phyloP scores from a whole-genome alignment of 345 rosid species.

The Populus simonii region DNA sequence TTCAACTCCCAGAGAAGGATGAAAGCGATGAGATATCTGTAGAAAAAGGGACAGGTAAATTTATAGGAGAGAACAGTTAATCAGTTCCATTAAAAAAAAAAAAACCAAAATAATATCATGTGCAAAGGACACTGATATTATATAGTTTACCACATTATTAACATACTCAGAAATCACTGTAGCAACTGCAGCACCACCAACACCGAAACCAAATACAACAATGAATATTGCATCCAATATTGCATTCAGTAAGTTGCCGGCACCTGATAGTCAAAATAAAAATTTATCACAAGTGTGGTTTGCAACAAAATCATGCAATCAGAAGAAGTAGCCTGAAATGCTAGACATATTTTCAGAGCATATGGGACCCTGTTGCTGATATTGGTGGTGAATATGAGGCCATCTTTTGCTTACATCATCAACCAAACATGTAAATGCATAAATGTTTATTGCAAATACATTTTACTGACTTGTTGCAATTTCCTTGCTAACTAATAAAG shows the following conservation, averaged over 20 bases:
- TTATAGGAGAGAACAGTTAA: slow-evolving; percentile 6
- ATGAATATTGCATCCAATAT: slow-evolving; percentile 75
- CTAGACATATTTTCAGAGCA: not conserved
- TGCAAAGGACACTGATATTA: slow-evolving; percentile 16
- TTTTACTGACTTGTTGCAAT: not conserved
- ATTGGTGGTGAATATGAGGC: not conserved
- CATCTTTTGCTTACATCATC: not conserved
- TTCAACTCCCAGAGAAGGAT: slow-evolving; percentile 81
- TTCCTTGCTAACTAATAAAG: not conserved
- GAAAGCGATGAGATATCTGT: slow-evolving; percentile 78
- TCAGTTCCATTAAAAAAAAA: not conserved
- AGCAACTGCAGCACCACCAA: slow-evolving; percentile 83
- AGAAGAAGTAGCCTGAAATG: not conserved
- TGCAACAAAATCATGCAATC: slow-evolving; percentile 3
- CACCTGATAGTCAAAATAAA: slow-evolving; percentile 52
- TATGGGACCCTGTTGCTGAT: not conserved
- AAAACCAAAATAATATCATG: slow-evolving; percentile 4
- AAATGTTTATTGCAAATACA: too few species aligned
- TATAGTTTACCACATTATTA: slow-evolving; percentile 60
- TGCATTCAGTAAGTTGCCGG: slow-evolving; percentile 73
- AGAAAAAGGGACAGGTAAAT: slow-evolving; percentile 9
- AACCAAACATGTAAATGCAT: not conserved
- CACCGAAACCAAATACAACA: slow-evolving; percentile 64
- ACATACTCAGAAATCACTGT: slow-evolving; percentile 98
- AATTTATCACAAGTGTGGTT: slow-evolving; percentile 3